Evolutionary conservation across 306 rosid species (phyloP).

Genomic region (Citrullus colocynthis): DNA sequence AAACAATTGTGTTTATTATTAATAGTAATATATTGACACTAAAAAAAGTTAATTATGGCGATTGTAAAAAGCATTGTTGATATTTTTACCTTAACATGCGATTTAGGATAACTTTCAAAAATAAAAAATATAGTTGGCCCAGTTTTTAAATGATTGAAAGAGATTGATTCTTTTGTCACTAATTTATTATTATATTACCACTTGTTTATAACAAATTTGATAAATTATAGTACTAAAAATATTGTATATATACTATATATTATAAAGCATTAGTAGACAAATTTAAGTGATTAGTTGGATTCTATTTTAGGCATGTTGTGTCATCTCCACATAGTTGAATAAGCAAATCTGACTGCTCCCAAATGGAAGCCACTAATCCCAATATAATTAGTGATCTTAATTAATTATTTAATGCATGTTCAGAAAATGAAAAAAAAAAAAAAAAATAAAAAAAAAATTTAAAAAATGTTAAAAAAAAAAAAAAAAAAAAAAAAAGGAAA

Average conservation of each 20-base stretch:
- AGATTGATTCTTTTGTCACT: background rate
- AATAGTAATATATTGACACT: too few species aligned
- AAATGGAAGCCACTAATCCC: constrained; percentile 6
- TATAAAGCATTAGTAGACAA: background rate
- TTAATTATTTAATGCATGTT: background rate
- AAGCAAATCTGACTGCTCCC: background rate
- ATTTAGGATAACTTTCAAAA: too few species aligned
- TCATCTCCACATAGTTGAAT: background rate
- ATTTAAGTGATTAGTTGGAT: background rate
- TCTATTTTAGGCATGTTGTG: background rate
- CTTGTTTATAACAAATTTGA: background rate
- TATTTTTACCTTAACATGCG: too few species aligned
- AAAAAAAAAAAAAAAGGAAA: too few species aligned
- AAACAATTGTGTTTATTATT: too few species aligned
- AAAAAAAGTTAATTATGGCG: too few species aligned
- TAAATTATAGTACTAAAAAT: background rate
- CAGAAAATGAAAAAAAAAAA: background rate
- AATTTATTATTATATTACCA: background rate
- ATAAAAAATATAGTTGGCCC: too few species aligned
- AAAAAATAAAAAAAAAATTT: background rate
- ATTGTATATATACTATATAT: background rate
- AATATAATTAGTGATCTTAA: background rate
- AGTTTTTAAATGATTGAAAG: background rate
- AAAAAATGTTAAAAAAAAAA: too few species aligned
- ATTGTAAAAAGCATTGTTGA: too few species aligned